Conservation (phyloP, 768 basidiomycete genomes). For the Rhodosporidiobolus odoratus region DNA sequence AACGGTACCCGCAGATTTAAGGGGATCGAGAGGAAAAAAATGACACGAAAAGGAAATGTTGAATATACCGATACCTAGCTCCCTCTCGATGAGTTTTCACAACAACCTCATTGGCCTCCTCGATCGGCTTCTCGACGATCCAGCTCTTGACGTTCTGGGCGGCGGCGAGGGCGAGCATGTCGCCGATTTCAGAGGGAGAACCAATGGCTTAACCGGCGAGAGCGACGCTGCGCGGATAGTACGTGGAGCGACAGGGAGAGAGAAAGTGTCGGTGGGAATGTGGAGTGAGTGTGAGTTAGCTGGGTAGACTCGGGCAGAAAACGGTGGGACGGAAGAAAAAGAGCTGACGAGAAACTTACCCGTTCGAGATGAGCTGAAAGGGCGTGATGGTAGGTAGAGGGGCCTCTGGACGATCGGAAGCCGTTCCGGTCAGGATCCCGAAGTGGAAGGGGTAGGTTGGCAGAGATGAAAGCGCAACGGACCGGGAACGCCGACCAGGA, state of each 20-base stretch:
- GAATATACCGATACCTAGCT: constrained; percentile 57
- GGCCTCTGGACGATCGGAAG: constrained; percentile 36
- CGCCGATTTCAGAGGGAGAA: constrained; percentile 43
- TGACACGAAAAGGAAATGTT: not conserved
- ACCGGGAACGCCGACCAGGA: constrained; percentile 39
- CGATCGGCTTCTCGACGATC: constrained; percentile 44
- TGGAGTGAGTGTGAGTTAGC: not conserved
- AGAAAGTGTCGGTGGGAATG: not conserved
- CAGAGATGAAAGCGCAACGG: not conserved
- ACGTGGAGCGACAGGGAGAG: not conserved
- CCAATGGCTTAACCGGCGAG: constrained; percentile 28
- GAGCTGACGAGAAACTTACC: no score
- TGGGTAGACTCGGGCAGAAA: no score
- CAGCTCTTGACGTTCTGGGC: constrained; percentile 56
- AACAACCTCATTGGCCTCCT: constrained; percentile 50
- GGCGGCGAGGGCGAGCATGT: constrained; percentile 60
- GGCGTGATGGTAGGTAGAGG: constrained; percentile 26
- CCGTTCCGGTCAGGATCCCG: no score
- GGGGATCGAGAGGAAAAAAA: no score
- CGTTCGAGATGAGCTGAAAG: constrained; percentile 6
- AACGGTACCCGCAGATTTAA: no score
- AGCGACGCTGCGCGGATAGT: not conserved
- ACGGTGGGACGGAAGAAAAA: no score
- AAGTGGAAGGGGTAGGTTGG: constrained; percentile 19
- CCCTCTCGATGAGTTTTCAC: constrained; percentile 52